phyloP scores from a whole-genome alignment of 495 filamentous ascomycete genomes.

The Penicillium alfredii region DNA sequence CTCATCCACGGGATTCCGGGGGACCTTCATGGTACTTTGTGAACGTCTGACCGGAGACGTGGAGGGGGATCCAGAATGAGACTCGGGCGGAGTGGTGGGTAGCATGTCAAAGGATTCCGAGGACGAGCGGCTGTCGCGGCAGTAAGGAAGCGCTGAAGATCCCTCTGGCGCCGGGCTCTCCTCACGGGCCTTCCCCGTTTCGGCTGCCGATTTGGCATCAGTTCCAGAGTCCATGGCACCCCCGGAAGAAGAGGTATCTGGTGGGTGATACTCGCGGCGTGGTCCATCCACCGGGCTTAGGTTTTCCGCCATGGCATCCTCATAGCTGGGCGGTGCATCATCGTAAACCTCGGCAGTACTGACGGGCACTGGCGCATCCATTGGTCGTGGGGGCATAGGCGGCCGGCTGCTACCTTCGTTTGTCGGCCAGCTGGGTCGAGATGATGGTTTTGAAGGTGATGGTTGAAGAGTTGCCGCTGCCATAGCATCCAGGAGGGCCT shows the following conservation, averaged over 20 bases:
- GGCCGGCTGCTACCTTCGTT: constrained; percentile 21
- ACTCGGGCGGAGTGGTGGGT: constrained; percentile 38
- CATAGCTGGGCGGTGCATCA: constrained; percentile 73
- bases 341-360: constrained; percentile 42
- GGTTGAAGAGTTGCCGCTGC: constrained; percentile 33
- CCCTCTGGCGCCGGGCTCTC: constrained; percentile 16
- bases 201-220: constrained; percentile 37
- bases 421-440: constrained; percentile 20
- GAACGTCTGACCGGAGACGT: constrained; percentile 31
- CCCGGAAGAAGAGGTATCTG: constrained; percentile 36
- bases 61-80: constrained; percentile 33
- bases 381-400: constrained; percentile 33
- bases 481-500: constrained; percentile 66
- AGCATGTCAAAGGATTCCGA: constrained; percentile 46
- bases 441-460: constrained; percentile 18
- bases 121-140: constrained; percentile 28
- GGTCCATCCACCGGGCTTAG: constrained; percentile 61
- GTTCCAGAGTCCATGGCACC: constrained; percentile 31
- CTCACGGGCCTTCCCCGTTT: constrained; percentile 25
- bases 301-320: constrained; percentile 83
- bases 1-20: constrained; percentile 24
- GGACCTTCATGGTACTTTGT: constrained; percentile 36
- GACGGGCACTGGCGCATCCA: constrained; percentile 15
- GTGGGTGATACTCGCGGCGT: constrained; percentile 58
- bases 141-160: constrained; percentile 17